These are phyloP conservation scores for Olyra latifolia DNA, from an alignment of 176 grass and related monocot genomes.

Conservation along the genomic window DNA sequence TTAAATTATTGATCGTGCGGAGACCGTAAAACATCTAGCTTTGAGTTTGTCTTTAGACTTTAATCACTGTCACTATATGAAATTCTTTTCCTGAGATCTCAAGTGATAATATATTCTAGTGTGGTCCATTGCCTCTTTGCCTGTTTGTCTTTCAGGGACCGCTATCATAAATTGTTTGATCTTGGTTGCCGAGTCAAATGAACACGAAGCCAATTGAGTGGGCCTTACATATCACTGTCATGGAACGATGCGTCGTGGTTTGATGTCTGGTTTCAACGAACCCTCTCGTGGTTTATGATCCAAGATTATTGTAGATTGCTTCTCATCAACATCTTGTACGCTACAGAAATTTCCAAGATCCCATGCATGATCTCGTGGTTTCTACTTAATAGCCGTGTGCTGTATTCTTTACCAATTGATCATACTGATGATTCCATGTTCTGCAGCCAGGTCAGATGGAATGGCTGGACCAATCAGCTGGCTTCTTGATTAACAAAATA, in stretches of 20 bases:
- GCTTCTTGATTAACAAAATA: not conserved
- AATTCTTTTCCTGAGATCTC: not conserved
- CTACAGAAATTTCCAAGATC: not conserved
- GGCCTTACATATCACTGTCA: not conserved
- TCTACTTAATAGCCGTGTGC: not conserved
- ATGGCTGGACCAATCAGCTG: no score
- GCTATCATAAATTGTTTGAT: not conserved
- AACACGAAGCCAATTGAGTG: not conserved
- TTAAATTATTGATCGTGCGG: not conserved
- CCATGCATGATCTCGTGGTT: not conserved
- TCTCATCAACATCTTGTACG: not conserved
- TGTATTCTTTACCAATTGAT: constrained; percentile 6
- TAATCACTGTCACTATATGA: not conserved
- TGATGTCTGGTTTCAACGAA: not conserved
- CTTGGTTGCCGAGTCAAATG: not conserved
- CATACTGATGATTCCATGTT: not conserved
- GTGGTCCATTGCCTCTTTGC: not conserved
- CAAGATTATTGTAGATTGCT: constrained; percentile 10
- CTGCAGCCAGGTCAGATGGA: not conserved
- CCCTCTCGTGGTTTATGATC: not conserved
- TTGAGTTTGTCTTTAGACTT: not conserved
- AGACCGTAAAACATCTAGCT: not conserved
- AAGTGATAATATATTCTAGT: not conserved
- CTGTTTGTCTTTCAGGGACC: not conserved
- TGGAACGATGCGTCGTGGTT: no score